Evolutionary conservation across 805 yeast species (phyloP).

Genomic region (Kodamaea kakaduensis): DNA sequence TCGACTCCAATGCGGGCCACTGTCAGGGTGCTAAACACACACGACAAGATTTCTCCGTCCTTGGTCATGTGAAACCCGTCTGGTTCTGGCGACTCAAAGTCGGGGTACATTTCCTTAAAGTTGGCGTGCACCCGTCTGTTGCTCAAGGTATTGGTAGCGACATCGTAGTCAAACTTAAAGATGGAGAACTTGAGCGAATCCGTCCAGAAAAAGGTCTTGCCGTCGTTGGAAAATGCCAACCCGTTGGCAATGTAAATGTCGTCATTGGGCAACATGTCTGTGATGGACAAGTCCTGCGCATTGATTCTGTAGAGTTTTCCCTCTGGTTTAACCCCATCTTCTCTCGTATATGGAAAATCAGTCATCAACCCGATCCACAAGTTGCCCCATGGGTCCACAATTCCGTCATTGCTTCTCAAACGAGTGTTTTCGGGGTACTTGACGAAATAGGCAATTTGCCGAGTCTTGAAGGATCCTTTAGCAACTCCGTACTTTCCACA

Average conservation of each 20-base stretch:
- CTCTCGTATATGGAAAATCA: slow-evolving; percentile 38
- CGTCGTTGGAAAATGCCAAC: slow-evolving; percentile 30
- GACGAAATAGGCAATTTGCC: slow-evolving; percentile 37
- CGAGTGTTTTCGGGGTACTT: slow-evolving; percentile 29
- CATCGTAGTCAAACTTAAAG: slow-evolving; percentile 38
- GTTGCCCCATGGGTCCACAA: slow-evolving; percentile 70
- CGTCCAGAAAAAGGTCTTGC: slow-evolving; percentile 36
- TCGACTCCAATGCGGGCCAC: slow-evolving; percentile 50
- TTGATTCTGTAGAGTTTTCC: slow-evolving; percentile 47
- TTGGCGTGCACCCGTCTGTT: slow-evolving; percentile 26
- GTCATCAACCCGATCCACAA: slow-evolving; percentile 82
- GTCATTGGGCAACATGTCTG: slow-evolving; percentile 29
- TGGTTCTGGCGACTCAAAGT: slow-evolving; percentile 50
- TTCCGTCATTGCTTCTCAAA: slow-evolving; percentile 72
- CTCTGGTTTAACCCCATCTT: slow-evolving; percentile 33
- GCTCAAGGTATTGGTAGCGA: slow-evolving; percentile 22
- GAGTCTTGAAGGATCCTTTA: slow-evolving; percentile 42
- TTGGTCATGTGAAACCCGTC: slow-evolving; percentile 71
- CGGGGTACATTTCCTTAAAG: slow-evolving; percentile 15
- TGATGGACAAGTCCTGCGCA: slow-evolving; percentile 27
- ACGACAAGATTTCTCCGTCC: slow-evolving; percentile 54
- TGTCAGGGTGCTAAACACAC: slow-evolving; percentile 59
- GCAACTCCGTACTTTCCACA: slow-evolving; percentile 69
- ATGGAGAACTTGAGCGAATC: slow-evolving; percentile 34
- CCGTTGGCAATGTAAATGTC: slow-evolving; percentile 63